Evolutionary conservation across 129 eudicot species (phyloP).

Genomic region (Smallanthus sonchifolius): DNA sequence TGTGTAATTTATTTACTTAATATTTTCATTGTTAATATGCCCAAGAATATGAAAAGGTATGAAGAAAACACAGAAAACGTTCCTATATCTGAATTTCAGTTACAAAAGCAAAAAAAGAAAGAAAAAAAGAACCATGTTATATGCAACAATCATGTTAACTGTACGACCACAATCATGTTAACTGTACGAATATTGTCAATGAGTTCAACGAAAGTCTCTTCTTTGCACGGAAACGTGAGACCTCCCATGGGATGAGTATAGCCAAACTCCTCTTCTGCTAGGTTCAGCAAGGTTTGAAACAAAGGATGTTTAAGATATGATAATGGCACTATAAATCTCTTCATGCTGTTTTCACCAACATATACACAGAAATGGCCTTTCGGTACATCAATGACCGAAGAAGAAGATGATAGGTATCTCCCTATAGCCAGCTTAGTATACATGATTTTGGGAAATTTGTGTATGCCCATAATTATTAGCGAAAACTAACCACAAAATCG

Average conservation of each 20-base stretch:
- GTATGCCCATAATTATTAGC: background rate
- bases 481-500: background rate
- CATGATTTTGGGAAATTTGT: constrained; percentile 6
- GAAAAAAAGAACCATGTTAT: no score
- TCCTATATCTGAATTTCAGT: no score
- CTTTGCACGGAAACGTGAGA: constrained; percentile 32
- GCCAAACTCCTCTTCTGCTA: constrained; percentile 17
- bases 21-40: no score
- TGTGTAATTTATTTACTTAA: no score
- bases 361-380: constrained; percentile 17
- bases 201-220: constrained; percentile 30
- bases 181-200: background rate
- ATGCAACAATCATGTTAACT: background rate
- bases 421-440: background rate
- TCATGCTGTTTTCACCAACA: constrained; percentile 23
- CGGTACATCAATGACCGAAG: background rate
- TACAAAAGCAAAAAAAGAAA: no score
- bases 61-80: no score
- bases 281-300: constrained; percentile 5
- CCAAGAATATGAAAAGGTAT: no score
- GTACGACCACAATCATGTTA: background rate
- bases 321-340: constrained; percentile 17
- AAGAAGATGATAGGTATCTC: background rate
- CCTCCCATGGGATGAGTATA: constrained; percentile 33
- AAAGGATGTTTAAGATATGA: constrained; percentile 22